Evolutionary conservation across 1,139 yeast species (phyloP), one percentile per base, ranked within the genome.

Genomic region (Kodamaea arcana): DNA sequence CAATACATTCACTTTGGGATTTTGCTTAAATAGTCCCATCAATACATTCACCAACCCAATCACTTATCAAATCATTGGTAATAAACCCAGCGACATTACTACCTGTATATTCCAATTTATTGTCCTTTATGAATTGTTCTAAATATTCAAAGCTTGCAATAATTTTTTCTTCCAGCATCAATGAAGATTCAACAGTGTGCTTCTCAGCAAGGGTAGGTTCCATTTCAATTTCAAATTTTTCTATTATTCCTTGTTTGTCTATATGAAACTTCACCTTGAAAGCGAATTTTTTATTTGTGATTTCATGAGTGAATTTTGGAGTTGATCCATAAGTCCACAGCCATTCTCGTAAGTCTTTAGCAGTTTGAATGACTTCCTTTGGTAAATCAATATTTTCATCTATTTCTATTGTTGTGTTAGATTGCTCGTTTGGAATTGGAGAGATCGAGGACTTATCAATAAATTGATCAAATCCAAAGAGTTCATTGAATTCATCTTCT

Each of bases 241-340:
- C 53, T 4, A 68, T 44, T 2, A 51, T 30, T 1, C 63, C 62
- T 2, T 71, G 65, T 38, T 68, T 72, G 11, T 62, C 74, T 4
- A 78, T 72, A 2, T 51, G 37, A 36, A 78, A 66, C 32, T 48
- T 56, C 5, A 75, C 50, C 7, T 39, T 40, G 27, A 70, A 48
- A 2, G 61, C 67, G 24, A 51, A 48, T 27, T 58, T 53, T 1
- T 55, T 46, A 36, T 65, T 57, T 1, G 42, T 43, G 24, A 78
- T 50, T 4, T 52, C 49, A 47, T 80, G 83, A 12, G 64, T 60
- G 51, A 83, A 83, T 39, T 60, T 64, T 1, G 95, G 95, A 0
- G 94, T 80, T 26, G 72, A 69, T 0, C 88, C 94, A 53, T 58
- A 84, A 25, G 62, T 69, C 94, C 94, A 86, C 1, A 69, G 63